Evolutionary conservation across 306 rosid species (phyloP).

Genomic region (Cicer arietinum): DNA sequence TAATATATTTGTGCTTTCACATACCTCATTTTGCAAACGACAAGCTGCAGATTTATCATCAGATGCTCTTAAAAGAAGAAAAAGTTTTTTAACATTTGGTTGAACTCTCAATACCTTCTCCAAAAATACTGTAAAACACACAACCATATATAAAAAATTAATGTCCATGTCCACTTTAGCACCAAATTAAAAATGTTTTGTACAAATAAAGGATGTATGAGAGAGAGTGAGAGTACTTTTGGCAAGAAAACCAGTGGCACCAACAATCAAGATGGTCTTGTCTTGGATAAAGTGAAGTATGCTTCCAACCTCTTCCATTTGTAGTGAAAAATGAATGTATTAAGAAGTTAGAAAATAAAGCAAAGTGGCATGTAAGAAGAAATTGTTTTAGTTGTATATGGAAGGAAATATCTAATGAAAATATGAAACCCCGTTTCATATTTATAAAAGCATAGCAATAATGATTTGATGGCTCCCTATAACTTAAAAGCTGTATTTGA

Average conservation of each 20-base stretch:
- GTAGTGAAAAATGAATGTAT: conserved; percentile 13
- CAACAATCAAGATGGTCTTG: conserved; percentile 67
- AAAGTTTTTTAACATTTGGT: conserved; percentile 78
- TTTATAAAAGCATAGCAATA: conserved; percentile 39
- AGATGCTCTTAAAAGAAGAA: conserved; percentile 68
- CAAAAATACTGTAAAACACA: conserved; percentile 59
- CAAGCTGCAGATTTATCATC: conserved; percentile 61
- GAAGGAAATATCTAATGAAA: neutral
- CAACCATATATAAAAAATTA: neutral
- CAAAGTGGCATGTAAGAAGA: neutral
- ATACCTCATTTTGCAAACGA: conserved; percentile 72
- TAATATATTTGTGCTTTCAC: neutral
- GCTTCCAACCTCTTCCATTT: conserved; percentile 77
- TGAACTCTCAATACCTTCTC: conserved; percentile 85
- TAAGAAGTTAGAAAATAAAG: conserved; percentile 22
- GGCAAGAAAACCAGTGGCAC: conserved; percentile 79
- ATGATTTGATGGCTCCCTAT: conserved; percentile 20
- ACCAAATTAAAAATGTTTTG: neutral
- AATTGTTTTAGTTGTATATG: neutral
- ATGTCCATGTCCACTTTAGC: neutral
- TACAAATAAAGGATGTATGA: too few species aligned
- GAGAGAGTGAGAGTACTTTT: conserved; percentile 54
- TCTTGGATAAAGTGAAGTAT: conserved; percentile 55
- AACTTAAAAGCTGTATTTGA: conserved; percentile 25
- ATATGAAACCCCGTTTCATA: conserved; percentile 19